Percentiles rank a stretch among this genome's conserved stretches.
phyloP scores from a whole-genome alignment of 768 basidiomycete species.

The Psilocybe tampanensis region DNA sequence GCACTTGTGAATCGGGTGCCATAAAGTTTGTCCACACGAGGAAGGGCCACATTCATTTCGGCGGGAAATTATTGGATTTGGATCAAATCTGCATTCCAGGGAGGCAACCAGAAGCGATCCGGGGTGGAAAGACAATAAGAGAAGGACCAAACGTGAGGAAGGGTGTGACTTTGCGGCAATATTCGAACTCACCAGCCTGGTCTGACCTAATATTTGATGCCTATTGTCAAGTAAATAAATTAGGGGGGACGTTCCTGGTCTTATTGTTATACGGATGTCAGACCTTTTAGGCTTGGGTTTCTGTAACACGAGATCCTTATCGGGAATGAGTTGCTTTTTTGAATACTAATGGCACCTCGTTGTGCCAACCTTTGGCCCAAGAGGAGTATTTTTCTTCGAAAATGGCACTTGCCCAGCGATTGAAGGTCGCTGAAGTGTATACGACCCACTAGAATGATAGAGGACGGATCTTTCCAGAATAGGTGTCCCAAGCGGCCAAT shows the following conservation, averaged over 20 bases:
- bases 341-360: not conserved
- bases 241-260: conserved; percentile 36
- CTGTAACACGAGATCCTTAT: conserved; percentile 12
- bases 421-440: no score
- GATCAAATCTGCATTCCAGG: conserved; percentile 36
- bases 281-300: conserved; percentile 16
- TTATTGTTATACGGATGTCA: conserved; percentile 40
- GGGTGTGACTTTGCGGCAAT: conserved; percentile 30
- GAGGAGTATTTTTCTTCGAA: no score
- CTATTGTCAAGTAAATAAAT: conserved; percentile 28
- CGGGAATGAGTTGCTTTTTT: not conserved
- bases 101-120: conserved; percentile 23
- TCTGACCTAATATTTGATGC: conserved; percentile 30
- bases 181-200: conserved; percentile 19
- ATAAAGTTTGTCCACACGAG: conserved; percentile 41
- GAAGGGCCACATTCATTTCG: conserved; percentile 25
- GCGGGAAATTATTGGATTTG: conserved; percentile 27
- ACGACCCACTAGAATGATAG: no score
- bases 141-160: conserved; percentile 27
- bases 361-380: no score
- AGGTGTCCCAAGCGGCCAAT: not conserved
- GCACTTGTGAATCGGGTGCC: conserved; percentile 23
- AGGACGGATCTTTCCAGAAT: no score
- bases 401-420: no score
- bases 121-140: conserved; percentile 35